phyloP scores from a whole-genome alignment of 257 asterid genomes.

The Salvia hispanica region DNA sequence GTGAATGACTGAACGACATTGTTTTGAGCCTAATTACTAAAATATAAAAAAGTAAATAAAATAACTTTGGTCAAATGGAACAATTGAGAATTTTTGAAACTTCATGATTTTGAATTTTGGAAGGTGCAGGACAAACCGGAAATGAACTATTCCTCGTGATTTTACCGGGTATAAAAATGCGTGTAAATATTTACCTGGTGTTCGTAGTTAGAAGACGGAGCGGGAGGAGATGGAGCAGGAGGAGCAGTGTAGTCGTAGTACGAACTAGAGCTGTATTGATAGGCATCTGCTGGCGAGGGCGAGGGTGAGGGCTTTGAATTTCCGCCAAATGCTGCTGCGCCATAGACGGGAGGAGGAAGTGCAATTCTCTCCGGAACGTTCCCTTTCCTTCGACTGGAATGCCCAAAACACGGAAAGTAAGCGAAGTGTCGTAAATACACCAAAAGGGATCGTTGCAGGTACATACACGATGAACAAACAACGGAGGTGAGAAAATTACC shows the following conservation, averaged over 20 bases:
- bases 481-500: constrained; percentile 44
- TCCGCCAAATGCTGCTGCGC: constrained; percentile 40
- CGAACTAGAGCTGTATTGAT: constrained; percentile 45
- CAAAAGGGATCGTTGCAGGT: neutral
- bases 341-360: constrained; percentile 75
- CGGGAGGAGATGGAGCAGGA: constrained; percentile 50
- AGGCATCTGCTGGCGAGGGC: constrained; percentile 33
- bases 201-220: constrained; percentile 58
- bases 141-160: too few relatives aligned
- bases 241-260: constrained; percentile 40
- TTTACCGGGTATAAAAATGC: too few relatives aligned
- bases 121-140: too few relatives aligned
- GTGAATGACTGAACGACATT: too few relatives aligned
- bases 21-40: too few relatives aligned
- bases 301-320: constrained; percentile 35
- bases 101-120: too few relatives aligned
- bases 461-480: neutral
- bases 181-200: constrained; percentile 47
- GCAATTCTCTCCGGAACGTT: constrained; percentile 60
- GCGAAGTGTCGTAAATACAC: constrained; percentile 6
- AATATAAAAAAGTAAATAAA: too few relatives aligned
- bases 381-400: constrained; percentile 51
- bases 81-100: too few relatives aligned
- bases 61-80: too few relatives aligned
- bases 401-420: constrained; percentile 5